Base-by-base conservation (phyloP, 1,284 basidiomycete species). In the Cutaneotrichosporon mucoides region DNA sequence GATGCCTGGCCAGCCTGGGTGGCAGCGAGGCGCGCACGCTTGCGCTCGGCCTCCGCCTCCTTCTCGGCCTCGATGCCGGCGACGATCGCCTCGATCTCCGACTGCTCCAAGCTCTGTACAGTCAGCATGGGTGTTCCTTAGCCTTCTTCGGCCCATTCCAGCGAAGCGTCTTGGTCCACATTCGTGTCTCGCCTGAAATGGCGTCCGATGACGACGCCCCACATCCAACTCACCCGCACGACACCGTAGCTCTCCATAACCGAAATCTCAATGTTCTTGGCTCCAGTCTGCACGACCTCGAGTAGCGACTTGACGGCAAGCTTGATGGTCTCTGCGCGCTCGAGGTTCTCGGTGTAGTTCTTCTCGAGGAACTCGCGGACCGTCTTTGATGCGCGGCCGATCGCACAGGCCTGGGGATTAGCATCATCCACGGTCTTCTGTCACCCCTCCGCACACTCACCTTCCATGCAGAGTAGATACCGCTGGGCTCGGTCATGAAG, bases 391-490 rank as follows among this genome's bases (percentile, higher is more conserved):
- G 93, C 96, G 55, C 96, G 87, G 33, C 96, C 96, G 70, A 99
- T 97, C 6, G 96, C 92, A 74, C 93, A 96, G 15, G 96, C 96
- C 92, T 95, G 68, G 24, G 24, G 24, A 24, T 24, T 24, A 24
- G 24, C 24, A 24, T 24, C 24, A 24, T 24, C 24, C 24, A 24
- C 24, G 24, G 24, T 24, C 24, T 24, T 24, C 24, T 24, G 24
- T 24, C 24, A 24, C 24, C 24, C 24, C 24, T 24, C 24, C 24
- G 24, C 24, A 24, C 24, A 68, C 84, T 50, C 57, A 90, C 92
- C 86, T 99, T 99, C 96, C 96, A 99, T 33, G 92, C 92, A 63
- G 90, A 94, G 79, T 94, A 97, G 70, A 98, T 99, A 34, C 96
- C 96, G 71, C 89, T 91, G 0, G 96, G 96, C 77, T 99, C 96